Evolutionary conservation across 148 eudicot genomes (phyloP).

Genomic region (Linanthus parryae): DNA sequence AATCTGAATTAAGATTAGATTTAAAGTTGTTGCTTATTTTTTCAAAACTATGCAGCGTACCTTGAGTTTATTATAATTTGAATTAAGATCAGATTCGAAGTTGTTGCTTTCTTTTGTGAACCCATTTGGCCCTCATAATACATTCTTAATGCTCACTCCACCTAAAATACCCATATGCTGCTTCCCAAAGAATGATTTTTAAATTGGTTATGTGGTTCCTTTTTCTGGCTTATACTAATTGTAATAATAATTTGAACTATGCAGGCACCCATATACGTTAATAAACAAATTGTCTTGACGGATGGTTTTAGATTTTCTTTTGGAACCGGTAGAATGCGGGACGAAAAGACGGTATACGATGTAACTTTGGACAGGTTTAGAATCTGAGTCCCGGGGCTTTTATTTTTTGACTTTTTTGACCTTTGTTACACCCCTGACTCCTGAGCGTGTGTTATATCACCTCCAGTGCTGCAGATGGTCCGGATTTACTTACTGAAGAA

Average conservation of each 20-base stretch:
- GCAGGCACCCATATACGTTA: constrained; percentile 76
- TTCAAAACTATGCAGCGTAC: too few species aligned
- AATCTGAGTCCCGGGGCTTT: too few species aligned
- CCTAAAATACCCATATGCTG: background rate
- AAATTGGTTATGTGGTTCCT: too few species aligned
- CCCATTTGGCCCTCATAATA: too few species aligned
- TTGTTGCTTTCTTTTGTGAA: too few species aligned
- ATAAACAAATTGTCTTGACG: constrained; percentile 50
- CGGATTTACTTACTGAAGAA: constrained; percentile 56
- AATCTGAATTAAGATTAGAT: too few species aligned
- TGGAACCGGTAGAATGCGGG: constrained; percentile 34
- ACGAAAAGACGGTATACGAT: constrained; percentile 47
- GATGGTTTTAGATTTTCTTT: constrained; percentile 60
- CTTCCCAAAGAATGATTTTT: too few species aligned
- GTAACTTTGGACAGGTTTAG: constrained; percentile 63
- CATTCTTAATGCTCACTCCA: too few species aligned
- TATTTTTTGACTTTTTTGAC: background rate
- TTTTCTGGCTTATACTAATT: too few species aligned
- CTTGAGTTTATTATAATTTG: too few species aligned
- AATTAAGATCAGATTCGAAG: too few species aligned
- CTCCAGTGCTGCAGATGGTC: constrained; percentile 67
- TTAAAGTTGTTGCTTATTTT: too few species aligned
- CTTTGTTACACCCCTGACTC: background rate
- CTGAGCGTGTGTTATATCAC: constrained; percentile 5
- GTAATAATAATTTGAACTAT: constrained; percentile 2